Base-by-base conservation (phyloP, 2,329 filamentous ascomycete genomes). In the Colletotrichum somersetense region DNA sequence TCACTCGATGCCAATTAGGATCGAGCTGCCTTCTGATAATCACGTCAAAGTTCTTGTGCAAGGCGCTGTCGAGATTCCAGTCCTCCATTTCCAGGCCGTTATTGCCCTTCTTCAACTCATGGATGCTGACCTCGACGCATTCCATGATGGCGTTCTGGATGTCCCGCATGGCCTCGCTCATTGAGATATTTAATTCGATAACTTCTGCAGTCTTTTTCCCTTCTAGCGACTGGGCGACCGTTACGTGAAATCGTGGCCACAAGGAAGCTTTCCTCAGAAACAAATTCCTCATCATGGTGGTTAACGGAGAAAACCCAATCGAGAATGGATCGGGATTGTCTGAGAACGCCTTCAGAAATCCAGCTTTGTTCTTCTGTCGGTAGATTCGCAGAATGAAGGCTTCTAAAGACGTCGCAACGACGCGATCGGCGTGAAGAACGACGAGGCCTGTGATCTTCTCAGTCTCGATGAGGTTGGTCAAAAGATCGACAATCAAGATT, bases 121-220 rank as follows among this genome's bases (percentile, higher is more conserved):
- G 91, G 75, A 99, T 96, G 79, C 95, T 97, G 76, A 94, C 92
- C 81, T 98, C 96, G 23, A 99, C 95, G 79, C 96, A 99, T 79
- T 98, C 96, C 82, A 99, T 89, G 72, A 98, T 92, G 35, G 96
- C 95, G 74, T 93, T 96, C 79, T 99, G 96, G 52, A 99, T 98
- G 53, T 95, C 91, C 72, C 89, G 89, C 96, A 99, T 99, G 62
- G 91, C 89, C 48, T 97, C 93, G 6, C 94, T 97, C 96, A 99
- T 98, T 38, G 94, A 92, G 6, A 99, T 93, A 81, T 98, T 96
- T 33, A 98, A 87, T 82, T 99, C 96, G 74, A 99, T 97, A 57
- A 99, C 96, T 82, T 99, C 96, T 5, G 96, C 96, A 79, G 96
- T 97, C 78, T 93, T 92, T 80, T 93, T 93, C 12, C 95, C 95